These are phyloP conservation scores for Daldinia sp. DNA, from an alignment of 2,329 filamentous ascomycete species.

Conservation along the genomic window DNA sequence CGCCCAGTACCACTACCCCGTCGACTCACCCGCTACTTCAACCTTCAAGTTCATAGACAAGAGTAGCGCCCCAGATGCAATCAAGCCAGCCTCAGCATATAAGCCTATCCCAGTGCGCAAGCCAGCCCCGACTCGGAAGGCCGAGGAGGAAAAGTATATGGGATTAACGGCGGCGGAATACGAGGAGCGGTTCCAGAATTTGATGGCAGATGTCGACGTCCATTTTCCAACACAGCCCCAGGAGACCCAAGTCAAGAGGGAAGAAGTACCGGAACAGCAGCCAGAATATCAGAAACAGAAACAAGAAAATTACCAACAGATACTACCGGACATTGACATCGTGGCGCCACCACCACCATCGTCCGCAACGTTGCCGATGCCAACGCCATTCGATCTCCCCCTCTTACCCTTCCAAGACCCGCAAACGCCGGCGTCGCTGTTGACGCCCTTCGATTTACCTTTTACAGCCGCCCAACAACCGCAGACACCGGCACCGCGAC, in stretches of 20 bases:
- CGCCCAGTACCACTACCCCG: slow-evolving; percentile 25
- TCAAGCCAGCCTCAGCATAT: slow-evolving; percentile 8
- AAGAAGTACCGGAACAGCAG: background rate
- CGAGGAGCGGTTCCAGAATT: background rate
- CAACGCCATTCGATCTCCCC: no score
- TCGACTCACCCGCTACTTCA: slow-evolving; percentile 24
- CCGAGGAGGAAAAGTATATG: background rate
- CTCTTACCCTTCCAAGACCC: no score
- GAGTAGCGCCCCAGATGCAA: slow-evolving; percentile 10
- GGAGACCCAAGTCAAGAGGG: no score
- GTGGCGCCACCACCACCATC: no score
- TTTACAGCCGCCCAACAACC: background rate
- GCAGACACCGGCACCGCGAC: background rate
- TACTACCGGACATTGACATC: no score
- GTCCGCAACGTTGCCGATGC: no score
- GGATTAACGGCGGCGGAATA: background rate
- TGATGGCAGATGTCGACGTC: background rate
- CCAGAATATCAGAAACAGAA: no score
- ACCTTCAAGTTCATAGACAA: slow-evolving; percentile 23
- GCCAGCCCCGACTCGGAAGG: background rate
- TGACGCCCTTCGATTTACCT: no score
- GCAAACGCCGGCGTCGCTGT: no score
- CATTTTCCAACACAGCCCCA: background rate
- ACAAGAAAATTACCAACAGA: no score
- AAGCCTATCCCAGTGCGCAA: slow-evolving; percentile 2